phyloP scores from a whole-genome alignment of 352 stramenopile species.

The Pythium folliculosum region DNA sequence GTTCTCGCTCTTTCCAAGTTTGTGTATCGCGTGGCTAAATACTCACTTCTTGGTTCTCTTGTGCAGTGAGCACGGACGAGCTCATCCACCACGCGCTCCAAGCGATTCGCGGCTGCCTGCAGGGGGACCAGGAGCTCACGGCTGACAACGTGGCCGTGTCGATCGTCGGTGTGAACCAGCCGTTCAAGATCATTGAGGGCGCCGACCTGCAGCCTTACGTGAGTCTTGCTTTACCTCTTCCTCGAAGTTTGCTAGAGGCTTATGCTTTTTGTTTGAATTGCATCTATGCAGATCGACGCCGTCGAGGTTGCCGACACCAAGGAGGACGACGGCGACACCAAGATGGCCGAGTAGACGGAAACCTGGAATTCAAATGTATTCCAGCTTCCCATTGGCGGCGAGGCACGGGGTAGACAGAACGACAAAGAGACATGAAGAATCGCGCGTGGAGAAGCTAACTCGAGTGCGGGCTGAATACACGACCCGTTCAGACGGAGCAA shows the following conservation, averaged over 20 bases:
- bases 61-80: conserved; percentile 89
- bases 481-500: not conserved
- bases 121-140: conserved; percentile 95
- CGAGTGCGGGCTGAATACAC: not conserved
- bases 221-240: no score
- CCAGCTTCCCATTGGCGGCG: not conserved
- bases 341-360: conserved; percentile 78
- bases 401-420: not conserved
- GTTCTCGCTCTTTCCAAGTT: not conserved
- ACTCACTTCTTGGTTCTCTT: conserved; percentile 8
- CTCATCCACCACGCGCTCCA: conserved; percentile 98
- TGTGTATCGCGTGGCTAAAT: not conserved
- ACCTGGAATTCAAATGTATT: not conserved
- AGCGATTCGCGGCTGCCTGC: conserved; percentile 95
- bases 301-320: conserved; percentile 85
- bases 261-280: not conserved
- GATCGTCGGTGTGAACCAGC: conserved; percentile 93
- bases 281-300: conserved; percentile 69
- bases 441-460: not conserved
- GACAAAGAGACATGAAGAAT: not conserved
- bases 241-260: no score
- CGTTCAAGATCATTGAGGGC: conserved; percentile 94
- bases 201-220: conserved; percentile 94
- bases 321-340: conserved; percentile 77
- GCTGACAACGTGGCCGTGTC: conserved; percentile 92